These are phyloP conservation scores for Acanthamoeba rhysodes DNA, from an alignment of 208 protist genomes.

Conservation along the genomic window DNA sequence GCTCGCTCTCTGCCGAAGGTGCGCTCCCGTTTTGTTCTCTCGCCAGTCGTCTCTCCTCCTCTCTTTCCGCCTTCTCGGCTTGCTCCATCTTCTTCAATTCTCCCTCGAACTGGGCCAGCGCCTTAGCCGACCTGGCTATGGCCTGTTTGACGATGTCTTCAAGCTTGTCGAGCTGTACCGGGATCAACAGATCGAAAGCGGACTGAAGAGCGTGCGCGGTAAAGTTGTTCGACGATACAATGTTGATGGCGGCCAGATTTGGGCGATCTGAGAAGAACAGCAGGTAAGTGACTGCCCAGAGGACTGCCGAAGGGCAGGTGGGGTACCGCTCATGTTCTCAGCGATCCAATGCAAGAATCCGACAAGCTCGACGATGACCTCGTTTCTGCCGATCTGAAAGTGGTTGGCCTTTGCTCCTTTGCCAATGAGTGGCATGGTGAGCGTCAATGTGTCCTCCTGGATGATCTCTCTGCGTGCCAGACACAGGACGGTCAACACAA, in stretches of 20 bases:
- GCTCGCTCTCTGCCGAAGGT: background rate
- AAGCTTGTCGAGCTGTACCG: slow-evolving; percentile 17
- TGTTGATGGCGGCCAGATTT: background rate
- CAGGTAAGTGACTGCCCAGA: background rate
- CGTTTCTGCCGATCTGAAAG: slow-evolving; percentile 29
- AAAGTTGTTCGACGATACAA: background rate
- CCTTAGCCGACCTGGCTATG: background rate
- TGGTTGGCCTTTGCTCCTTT: slow-evolving; percentile 29
- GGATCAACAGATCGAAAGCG: background rate
- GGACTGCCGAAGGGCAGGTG: background rate
- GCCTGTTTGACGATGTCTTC: background rate
- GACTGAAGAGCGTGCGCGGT: background rate
- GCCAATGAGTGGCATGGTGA: slow-evolving; percentile 34
- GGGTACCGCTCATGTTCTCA: slow-evolving; percentile 14
- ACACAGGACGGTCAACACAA: background rate
- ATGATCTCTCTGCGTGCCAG: background rate
- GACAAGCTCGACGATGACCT: slow-evolving; percentile 40
- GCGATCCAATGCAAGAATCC: slow-evolving; percentile 50
- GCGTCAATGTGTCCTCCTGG: background rate
- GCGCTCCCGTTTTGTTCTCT: background rate
- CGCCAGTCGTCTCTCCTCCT: background rate
- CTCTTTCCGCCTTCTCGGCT: background rate
- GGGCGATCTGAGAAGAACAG: background rate
- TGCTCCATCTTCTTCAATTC: background rate
- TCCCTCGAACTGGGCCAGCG: slow-evolving; percentile 13